These are phyloP conservation scores for Artemisia tridentata DNA, from an alignment of 129 eudicot species.

Conservation along the genomic window DNA sequence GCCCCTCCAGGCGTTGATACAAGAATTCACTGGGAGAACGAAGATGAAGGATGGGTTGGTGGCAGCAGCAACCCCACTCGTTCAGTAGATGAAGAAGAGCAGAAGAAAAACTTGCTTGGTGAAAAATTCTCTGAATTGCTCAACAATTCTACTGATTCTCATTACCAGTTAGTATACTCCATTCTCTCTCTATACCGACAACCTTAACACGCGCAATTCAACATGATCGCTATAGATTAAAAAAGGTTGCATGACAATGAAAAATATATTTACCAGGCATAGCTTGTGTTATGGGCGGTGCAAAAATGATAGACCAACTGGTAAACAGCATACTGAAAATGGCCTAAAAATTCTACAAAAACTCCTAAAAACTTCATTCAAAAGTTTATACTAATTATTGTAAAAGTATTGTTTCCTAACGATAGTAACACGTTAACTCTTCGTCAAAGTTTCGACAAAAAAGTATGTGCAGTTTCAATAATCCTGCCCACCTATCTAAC, in stretches of 20 bases:
- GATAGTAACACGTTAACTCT: no score
- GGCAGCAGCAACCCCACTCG: slow-evolving; percentile 26
- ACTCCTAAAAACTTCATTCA: not conserved
- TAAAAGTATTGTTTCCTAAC: no score
- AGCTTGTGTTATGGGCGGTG: not conserved
- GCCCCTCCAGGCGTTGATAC: slow-evolving; percentile 82
- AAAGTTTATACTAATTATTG: not conserved
- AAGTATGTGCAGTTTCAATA: no score
- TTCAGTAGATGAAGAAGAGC: slow-evolving; percentile 33
- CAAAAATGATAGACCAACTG: not conserved
- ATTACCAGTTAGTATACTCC: slow-evolving; percentile 71
- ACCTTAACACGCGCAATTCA: not conserved
- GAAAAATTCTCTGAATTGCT: slow-evolving; percentile 74
- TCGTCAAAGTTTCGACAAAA: no score
- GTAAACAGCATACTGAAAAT: not conserved
- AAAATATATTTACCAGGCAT: not conserved
- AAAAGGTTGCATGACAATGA: not conserved
- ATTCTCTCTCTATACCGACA: not conserved
- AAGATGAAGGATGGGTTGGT: slow-evolving; percentile 95
- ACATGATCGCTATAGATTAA: not conserved
- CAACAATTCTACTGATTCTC: slow-evolving; percentile 76
- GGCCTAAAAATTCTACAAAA: not conserved
- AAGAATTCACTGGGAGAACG: slow-evolving; percentile 91
- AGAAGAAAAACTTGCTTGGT: slow-evolving; percentile 43
- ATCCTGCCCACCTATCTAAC: not conserved